Evolutionary conservation across 2,329 filamentous ascomycete species (phyloP).

Genomic region (Colletotrichum sp.): DNA sequence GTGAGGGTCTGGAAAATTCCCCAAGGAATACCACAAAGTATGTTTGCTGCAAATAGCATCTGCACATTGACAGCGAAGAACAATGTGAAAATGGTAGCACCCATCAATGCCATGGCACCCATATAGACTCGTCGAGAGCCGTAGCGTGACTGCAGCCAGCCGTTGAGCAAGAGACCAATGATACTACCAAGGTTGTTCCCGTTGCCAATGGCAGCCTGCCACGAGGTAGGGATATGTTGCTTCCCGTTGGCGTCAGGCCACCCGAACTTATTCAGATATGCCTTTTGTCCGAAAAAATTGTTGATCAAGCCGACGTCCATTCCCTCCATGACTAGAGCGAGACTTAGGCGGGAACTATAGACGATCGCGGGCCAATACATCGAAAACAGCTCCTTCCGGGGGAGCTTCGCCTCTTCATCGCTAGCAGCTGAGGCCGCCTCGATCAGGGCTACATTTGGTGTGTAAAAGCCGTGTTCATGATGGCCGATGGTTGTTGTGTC

Average conservation of each 20-base stretch:
- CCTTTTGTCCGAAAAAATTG: slow-evolving; percentile 40
- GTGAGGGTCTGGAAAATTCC: slow-evolving; percentile 39
- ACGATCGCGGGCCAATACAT: slow-evolving; percentile 32
- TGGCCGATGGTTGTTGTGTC: slow-evolving; percentile 22
- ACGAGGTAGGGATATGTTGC: slow-evolving; percentile 46
- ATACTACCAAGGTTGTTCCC: slow-evolving; percentile 46
- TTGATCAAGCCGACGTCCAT: slow-evolving; percentile 44
- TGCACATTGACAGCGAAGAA: slow-evolving; percentile 39
- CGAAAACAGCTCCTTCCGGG: slow-evolving; percentile 34
- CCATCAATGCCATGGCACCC: slow-evolving; percentile 35
- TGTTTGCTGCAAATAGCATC: slow-evolving; percentile 33
- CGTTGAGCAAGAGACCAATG: slow-evolving; percentile 45
- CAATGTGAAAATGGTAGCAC: slow-evolving; percentile 39
- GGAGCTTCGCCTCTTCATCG: slow-evolving; percentile 31
- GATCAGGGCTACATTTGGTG: slow-evolving; percentile 32
- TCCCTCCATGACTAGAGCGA: slow-evolving; percentile 34
- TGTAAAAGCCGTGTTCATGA: slow-evolving; percentile 28
- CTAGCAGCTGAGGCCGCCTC: slow-evolving; percentile 34
- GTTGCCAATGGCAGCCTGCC: slow-evolving; percentile 48
- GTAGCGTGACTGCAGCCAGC: slow-evolving; percentile 38
- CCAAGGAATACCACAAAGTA: slow-evolving; percentile 34
- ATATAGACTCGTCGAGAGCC: slow-evolving; percentile 43
- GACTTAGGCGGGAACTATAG: slow-evolving; percentile 33
- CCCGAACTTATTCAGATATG: slow-evolving; percentile 37
- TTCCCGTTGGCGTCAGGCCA: slow-evolving; percentile 34